Evolutionary conservation across 208 protist genomes (phyloP), one percentile per base, ranked within the genome.

Genomic region (Vickermania spadyakhi): DNA sequence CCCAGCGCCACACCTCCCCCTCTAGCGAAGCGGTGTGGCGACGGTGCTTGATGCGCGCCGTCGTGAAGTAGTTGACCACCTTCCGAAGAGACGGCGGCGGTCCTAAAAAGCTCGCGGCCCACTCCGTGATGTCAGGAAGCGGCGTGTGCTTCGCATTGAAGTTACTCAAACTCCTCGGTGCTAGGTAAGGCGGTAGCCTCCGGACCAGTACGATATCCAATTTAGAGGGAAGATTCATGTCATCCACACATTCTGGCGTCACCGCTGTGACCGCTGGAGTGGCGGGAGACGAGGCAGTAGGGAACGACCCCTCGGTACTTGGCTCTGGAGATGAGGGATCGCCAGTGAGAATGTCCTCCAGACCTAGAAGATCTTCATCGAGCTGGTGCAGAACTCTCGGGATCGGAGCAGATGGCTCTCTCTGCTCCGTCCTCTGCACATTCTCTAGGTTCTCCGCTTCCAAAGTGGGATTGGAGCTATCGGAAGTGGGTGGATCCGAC

Each of bases 131-230:
- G n/a, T 81, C 72, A 14, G 70, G 69, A 21, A 84, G 69, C 0
- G 84, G 84, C 3, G 81, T 79, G 29, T 62, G 86, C 1, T 11
- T 31, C 26, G 70, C 52, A 57, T 87, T 83, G 60, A 82, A 86
- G 63, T 91, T 75, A 57, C 88, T 92, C n/a, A 91, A 60, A 59
- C 80, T 84, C 45, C 81, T 71, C 26, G 88, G 82, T 0, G 79
- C 77, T 23, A 94, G 71, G 51, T 69, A 31, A 1, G 77, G 82
- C 4, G 88, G 88, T 18, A 89, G 68, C n/a, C 88, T 79, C 0
- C 88, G 79, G 1, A 94, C 59, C 53, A 79, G 84, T 13, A 94
- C 50, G 26, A 72, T 62, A 28, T 94, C 84, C n/a, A 89, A 62
- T 22, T 68, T 65, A 11, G 74, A 62, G 1, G 69, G 70, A 29